Evolutionary conservation across 345 rosid genomes (phyloP).

Genomic region (Cardamine occulta): DNA sequence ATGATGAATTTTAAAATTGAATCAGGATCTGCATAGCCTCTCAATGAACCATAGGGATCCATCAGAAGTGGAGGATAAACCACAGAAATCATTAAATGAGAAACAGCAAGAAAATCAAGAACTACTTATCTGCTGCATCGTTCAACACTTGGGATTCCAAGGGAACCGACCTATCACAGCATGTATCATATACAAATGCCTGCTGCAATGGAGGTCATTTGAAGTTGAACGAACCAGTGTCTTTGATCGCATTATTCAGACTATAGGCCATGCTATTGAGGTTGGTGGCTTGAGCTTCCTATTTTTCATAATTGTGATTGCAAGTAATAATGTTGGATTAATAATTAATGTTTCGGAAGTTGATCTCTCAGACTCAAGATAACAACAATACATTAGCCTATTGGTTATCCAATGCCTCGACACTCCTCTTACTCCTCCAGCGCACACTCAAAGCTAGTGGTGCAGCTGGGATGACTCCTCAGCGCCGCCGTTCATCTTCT

Average conservation of each 20-base stretch:
- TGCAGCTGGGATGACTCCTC: conserved; percentile 98
- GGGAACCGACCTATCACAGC: conserved; percentile 87
- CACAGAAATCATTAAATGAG: conserved; percentile 87
- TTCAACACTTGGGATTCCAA: conserved; percentile 83
- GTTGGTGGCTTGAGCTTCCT: conserved; percentile 45
- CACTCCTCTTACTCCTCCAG: conserved; percentile 89
- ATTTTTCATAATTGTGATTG: conserved; percentile 1
- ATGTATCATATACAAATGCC: conserved; percentile 91
- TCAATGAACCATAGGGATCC: conserved; percentile 73
- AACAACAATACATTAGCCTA: conserved; percentile 84
- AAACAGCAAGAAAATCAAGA: conserved; percentile 98
- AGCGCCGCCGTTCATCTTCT: conserved; percentile 92
- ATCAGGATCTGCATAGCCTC: conserved; percentile 77
- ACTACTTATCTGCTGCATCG: conserved; percentile 88
- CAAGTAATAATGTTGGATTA: background rate
- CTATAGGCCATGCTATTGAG: conserved; percentile 91
- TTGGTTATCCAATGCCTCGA: conserved; percentile 94
- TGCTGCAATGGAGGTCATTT: conserved; percentile 95
- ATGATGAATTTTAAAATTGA: conserved; percentile 27
- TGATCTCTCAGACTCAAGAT: conserved; percentile 69
- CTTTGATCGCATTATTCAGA: conserved; percentile 91
- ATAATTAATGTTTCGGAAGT: background rate
- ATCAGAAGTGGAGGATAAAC: conserved; percentile 75
- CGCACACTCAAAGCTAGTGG: conserved; percentile 93
- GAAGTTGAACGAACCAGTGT: conserved; percentile 94